These are phyloP conservation scores for Colletotrichum sidae DNA, from an alignment of 2,329 filamentous ascomycete species.

Conservation along the genomic window DNA sequence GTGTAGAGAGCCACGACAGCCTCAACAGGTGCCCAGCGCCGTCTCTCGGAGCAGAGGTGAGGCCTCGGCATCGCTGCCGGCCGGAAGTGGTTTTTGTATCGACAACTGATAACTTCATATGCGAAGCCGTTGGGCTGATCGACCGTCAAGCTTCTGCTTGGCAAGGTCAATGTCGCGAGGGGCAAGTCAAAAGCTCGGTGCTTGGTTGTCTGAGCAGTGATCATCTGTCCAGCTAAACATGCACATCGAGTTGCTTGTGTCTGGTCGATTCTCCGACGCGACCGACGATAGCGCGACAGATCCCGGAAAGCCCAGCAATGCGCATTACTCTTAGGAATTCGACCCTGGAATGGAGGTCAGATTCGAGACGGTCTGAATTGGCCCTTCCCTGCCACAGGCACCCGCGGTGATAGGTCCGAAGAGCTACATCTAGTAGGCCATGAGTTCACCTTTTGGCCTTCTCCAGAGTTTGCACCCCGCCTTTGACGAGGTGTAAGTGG, in stretches of 20 bases:
- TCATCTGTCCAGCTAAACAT: neutral
- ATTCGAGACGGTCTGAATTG: constrained; percentile 35
- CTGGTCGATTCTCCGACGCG: constrained; percentile 16
- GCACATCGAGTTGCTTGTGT: constrained; percentile 10
- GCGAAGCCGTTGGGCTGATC: no score
- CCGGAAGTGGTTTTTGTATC: no score
- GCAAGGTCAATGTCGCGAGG: constrained; percentile 17
- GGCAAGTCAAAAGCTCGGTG: constrained; percentile 12
- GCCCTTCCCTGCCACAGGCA: constrained; percentile 31
- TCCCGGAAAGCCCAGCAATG: constrained; percentile 29
- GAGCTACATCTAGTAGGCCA: constrained; percentile 11
- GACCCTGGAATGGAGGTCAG: constrained; percentile 29
- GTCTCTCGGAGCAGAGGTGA: neutral
- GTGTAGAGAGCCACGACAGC: neutral
- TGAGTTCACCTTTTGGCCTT: constrained; percentile 13
- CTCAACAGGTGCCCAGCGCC: neutral
- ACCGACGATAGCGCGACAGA: constrained; percentile 25
- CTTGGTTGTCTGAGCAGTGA: neutral
- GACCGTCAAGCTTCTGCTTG: neutral
- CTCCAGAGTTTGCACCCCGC: constrained; percentile 32
- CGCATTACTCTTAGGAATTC: constrained; percentile 30
- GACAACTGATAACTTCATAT: no score
- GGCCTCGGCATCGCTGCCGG: no score
- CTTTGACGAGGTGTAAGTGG: constrained; percentile 30
- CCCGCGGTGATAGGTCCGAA: constrained; percentile 29